phyloP scores from a whole-genome alignment of 2,329 filamentous ascomycete species.

The Epichloe baconii region DNA sequence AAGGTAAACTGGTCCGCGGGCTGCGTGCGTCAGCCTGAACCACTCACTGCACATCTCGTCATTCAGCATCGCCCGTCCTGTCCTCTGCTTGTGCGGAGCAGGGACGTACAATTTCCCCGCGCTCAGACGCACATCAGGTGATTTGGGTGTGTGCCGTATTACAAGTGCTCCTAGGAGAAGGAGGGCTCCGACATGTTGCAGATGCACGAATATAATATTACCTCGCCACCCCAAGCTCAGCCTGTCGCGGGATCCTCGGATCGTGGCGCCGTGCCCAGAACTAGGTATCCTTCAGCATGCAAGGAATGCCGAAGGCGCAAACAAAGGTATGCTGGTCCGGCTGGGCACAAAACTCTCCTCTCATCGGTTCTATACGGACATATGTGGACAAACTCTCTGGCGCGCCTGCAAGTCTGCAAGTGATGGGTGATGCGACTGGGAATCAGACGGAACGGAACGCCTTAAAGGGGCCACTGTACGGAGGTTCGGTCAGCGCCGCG shows the following conservation, averaged over 20 bases:
- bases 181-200: constrained; percentile 19
- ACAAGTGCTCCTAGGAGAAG: not conserved
- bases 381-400: too few relatives aligned
- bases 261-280: constrained; percentile 8
- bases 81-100: not conserved
- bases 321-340: constrained; percentile 26
- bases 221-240: constrained; percentile 5
- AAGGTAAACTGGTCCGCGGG: not conserved
- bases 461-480: too few relatives aligned
- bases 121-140: not conserved
- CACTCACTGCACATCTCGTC: not conserved
- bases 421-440: too few relatives aligned
- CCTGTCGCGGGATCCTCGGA: not conserved
- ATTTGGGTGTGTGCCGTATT: not conserved
- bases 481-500: not conserved
- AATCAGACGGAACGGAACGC: too few relatives aligned
- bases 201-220: constrained; percentile 4
- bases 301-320: constrained; percentile 38
- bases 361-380: not conserved
- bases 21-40: not conserved
- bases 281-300: constrained; percentile 27
- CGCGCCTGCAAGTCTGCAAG: too few relatives aligned
- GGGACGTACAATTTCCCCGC: not conserved
- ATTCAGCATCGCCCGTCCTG: not conserved
- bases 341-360: not conserved